These are phyloP conservation scores for Epichloe sp. DNA, from an alignment of 2,329 filamentous ascomycete species.

Conservation along the genomic window DNA sequence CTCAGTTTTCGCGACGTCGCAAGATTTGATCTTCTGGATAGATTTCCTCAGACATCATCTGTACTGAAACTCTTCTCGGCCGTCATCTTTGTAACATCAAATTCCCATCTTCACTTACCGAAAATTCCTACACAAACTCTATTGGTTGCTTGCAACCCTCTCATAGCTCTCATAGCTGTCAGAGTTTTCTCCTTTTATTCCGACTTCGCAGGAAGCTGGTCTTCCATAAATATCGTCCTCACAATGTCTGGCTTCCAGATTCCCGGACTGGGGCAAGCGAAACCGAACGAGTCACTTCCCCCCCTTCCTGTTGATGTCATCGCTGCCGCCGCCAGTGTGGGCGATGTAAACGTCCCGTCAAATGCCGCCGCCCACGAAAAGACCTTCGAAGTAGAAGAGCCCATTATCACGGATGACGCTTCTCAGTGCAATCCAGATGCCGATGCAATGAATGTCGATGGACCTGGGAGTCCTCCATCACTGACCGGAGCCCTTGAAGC, in stretches of 20 bases:
- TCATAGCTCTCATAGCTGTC: too few species aligned
- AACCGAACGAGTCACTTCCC: conserved; percentile 27
- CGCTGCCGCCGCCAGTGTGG: conserved; percentile 16
- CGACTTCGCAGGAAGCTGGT: neutral
- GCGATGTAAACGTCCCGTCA: conserved; percentile 7
- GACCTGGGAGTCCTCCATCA: conserved; percentile 22
- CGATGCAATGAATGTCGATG: conserved; percentile 25
- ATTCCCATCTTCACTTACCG: too few species aligned
- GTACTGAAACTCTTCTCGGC: neutral
- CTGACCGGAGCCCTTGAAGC: conserved; percentile 31
- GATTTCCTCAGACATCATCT: neutral
- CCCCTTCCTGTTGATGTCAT: conserved; percentile 22
- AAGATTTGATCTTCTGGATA: neutral
- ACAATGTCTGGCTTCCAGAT: conserved; percentile 30
- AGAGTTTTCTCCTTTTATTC: too few species aligned
- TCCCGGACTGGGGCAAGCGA: conserved; percentile 29
- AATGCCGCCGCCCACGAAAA: neutral
- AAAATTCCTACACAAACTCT: too few species aligned
- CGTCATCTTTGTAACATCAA: neutral
- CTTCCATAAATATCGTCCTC: neutral
- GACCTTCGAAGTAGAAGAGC: neutral
- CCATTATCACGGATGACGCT: neutral
- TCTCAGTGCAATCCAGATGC: neutral
- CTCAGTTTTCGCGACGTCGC: neutral
- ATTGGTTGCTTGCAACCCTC: neutral